phyloP scores from a whole-genome alignment of 176 grass and related monocot species.

The Aegilops umbellulata region DNA sequence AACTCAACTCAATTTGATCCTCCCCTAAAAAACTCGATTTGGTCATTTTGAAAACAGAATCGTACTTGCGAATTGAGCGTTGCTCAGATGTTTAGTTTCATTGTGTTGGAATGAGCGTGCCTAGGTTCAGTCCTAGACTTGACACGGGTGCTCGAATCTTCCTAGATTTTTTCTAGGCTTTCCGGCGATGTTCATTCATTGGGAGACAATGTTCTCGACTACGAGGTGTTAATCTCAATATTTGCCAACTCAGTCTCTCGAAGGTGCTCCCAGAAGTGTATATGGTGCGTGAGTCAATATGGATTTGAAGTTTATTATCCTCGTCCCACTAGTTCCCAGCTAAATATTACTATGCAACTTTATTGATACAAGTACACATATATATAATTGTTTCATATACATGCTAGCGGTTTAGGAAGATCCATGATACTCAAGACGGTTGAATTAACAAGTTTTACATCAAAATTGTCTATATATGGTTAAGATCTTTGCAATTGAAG shows the following conservation, averaged over 20 bases:
- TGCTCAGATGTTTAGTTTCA: no score
- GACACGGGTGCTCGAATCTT: no score
- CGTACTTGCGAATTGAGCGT: no score
- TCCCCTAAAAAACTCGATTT: background rate
- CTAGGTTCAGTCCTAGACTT: no score
- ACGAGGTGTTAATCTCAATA: no score
- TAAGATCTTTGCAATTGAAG: background rate
- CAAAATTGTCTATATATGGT: background rate
- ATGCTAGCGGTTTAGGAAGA: background rate
- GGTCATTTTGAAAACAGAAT: background rate
- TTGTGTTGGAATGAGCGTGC: no score
- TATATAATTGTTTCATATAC: background rate
- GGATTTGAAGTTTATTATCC: background rate
- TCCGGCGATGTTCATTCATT: no score
- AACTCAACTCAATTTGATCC: background rate
- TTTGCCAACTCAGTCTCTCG: no score
- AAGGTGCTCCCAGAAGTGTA: no score
- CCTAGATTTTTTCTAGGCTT: no score
- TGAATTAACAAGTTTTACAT: background rate
- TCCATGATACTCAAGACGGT: background rate
- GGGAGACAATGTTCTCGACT: no score
- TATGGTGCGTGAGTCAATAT: no score
- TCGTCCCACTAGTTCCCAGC: background rate
- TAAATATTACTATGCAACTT: background rate
- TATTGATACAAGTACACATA: background rate